Base-by-base conservation (phyloP, 768 basidiomycete genomes). In the Lentinula edodes region DNA sequence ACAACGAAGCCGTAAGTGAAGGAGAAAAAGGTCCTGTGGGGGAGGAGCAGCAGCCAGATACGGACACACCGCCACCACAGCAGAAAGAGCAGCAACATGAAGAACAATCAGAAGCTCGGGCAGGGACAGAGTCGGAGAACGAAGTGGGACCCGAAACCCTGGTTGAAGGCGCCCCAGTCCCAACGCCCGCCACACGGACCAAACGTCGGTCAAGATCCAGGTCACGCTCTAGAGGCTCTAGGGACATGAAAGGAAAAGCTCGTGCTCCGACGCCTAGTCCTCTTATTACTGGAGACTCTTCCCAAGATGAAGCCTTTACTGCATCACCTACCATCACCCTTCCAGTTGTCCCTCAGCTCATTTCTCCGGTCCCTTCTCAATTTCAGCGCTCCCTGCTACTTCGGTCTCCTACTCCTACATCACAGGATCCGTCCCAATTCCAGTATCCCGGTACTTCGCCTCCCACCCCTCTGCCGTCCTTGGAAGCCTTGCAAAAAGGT, bases 1-100 rank as follows among this genome's bases (percentile, higher is more conserved):
- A 90, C 68, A 78, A 83, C 65, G 90, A 91, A 66, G 88, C 85
- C 18, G 84, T 91, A 55, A 92, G 90, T 68, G 91, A 93, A 71
- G 89, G 91, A 9, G 91, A 93, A 73, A 87, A 81, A 70, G 75
- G 73, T 52, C 74, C 73, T 54, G 70, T 70, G 46, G 77, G 77
- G 59, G 83, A 76, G 28, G 62, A 64, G 20, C 57, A 61, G 42
- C 63, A 64, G 42, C 64, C 56, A 42, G 65, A 67, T 38, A 52
- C 61, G 63, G 64, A 68, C 20, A 62, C 66, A 36, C 64, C 54
- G 45, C 61, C 64, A 20, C 64, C 64, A 16, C 68, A 48, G 23
- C 56, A 51, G 18, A 64, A 66, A 60, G 62, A 38, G 34, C 65
- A 66, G 57, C 61, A 38, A 36, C 9, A 6, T 12, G 74, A 74